Evolutionary conservation across 176 grass and related monocot genomes (phyloP).

Genomic region (Ensete glaucum): DNA sequence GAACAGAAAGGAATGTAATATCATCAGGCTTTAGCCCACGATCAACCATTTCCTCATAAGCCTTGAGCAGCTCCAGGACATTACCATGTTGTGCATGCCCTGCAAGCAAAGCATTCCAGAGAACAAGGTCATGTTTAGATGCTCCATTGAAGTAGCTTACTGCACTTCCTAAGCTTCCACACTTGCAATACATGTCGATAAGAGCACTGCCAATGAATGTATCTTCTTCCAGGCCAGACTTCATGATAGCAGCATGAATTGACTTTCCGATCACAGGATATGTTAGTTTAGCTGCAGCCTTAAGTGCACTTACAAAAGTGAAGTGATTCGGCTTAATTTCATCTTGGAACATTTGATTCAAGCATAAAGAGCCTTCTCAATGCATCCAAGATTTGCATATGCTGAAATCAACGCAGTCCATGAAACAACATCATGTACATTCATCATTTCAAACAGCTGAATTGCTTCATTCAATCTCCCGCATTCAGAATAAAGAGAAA

Average conservation of each 20-base stretch:
- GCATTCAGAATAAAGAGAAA: conserved; percentile 21
- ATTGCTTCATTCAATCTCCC: neutral
- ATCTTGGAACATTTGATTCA: neutral
- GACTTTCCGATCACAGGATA: neutral
- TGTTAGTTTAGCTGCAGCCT: neutral
- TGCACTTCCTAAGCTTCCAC: neutral
- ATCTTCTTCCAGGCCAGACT: conserved; percentile 11
- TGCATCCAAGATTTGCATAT: conserved; percentile 1
- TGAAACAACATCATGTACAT: conserved; percentile 12
- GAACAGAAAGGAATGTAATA: conserved; percentile 13
- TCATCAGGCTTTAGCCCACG: conserved; percentile 3
- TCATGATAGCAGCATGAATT: conserved; percentile 9
- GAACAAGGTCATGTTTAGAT: conserved; percentile 14
- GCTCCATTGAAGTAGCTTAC: neutral
- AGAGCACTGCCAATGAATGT: conserved; percentile 8
- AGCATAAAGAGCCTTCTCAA: neutral
- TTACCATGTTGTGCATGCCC: conserved; percentile 17
- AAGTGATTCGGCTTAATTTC: conserved; percentile 7
- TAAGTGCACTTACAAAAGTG: conserved; percentile 11
- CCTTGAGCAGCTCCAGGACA: neutral
- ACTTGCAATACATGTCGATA: conserved; percentile 22
- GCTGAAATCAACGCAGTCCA: conserved; percentile 19
- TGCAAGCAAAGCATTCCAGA: conserved; percentile 17
- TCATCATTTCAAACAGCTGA: conserved; percentile 3
- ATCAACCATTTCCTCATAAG: neutral